Evolutionary conservation across 2,329 filamentous ascomycete species (phyloP).

Genomic region (Fusarium anguioides): DNA sequence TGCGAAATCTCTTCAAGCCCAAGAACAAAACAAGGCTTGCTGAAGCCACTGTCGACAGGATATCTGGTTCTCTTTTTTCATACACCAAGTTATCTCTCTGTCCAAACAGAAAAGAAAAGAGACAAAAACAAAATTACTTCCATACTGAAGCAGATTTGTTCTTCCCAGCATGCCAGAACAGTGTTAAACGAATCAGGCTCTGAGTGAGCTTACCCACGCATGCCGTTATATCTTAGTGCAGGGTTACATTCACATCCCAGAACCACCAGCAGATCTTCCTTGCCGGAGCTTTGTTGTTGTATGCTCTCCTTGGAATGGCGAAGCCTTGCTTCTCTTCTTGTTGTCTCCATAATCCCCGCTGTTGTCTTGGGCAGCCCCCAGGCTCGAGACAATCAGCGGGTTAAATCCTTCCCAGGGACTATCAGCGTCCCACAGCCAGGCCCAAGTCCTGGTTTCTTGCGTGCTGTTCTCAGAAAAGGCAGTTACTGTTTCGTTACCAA

Average conservation of each 20-base stretch:
- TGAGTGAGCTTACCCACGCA: conserved; percentile 3
- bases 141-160: neutral
- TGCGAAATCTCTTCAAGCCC: neutral
- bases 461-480: neutral
- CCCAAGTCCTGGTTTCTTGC: neutral
- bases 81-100: neutral
- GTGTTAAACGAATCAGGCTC: neutral
- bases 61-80: too few relatives aligned
- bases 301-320: neutral
- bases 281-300: neutral
- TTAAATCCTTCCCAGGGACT: conserved; percentile 24
- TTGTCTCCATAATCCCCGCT: neutral
- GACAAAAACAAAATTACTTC: neutral
- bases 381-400: neutral
- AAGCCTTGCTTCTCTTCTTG: neutral
- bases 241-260: neutral
- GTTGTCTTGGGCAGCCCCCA: neutral
- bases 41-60: neutral
- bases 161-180: neutral
- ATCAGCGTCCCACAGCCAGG: conserved; percentile 19
- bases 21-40: neutral
- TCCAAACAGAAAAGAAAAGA: neutral
- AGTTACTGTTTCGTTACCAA: neutral
- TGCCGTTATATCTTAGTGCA: neutral
- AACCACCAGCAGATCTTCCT: neutral